Base-by-base conservation (phyloP, 75 land plant species). In the Larix kaempferi region DNA sequence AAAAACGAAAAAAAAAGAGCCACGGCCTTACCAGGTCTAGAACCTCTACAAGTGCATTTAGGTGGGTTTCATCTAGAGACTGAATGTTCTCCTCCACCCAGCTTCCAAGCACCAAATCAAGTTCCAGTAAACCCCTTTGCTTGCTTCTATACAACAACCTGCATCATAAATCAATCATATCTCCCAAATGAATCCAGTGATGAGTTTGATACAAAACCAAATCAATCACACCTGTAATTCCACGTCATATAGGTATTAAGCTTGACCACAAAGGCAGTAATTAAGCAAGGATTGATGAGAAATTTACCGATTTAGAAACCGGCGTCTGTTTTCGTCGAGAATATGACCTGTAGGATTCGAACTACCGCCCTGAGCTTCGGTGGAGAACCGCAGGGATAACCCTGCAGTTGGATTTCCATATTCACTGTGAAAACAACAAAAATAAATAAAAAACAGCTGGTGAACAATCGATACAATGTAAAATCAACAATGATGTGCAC, bases 61-160 rank as follows among this genome's bases (percentile, higher is more conserved):
- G 75, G 19, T 90, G 89, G 15, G 49, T 57, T 56, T 94, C 99
- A 86, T 94, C 98, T 83, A 96, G 82, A 52, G 76, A 59, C 27
- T 75, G 74, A 23, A 92, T 83, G 73, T 96, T 81, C 22, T 94
- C 91, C 83, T 96, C 91, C 60, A 93, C 92, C 99, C 99, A 96
- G 57, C 89, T 96, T 37, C 99, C 99, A 56, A 96, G 84, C n/a
- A 96, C 84, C 89, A 96, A 83, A 86, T 96, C 99, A 71, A 96
- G 74, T 69, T 96, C 99, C 49, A 96, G 89, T 71, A 85, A 96
- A 41, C 99, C 99, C 37, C 97, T 77, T 62, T 94, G 97, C 75
- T 81, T 88, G 82, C 94, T 92, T 87, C 97, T 77, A 76, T 96
- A 96, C 75, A 96, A 39, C 57, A 96, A 69, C 77, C 98, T 95